Base-by-base conservation (phyloP, 2,329 filamentous ascomycete genomes). In the Botryotinia globosa region DNA sequence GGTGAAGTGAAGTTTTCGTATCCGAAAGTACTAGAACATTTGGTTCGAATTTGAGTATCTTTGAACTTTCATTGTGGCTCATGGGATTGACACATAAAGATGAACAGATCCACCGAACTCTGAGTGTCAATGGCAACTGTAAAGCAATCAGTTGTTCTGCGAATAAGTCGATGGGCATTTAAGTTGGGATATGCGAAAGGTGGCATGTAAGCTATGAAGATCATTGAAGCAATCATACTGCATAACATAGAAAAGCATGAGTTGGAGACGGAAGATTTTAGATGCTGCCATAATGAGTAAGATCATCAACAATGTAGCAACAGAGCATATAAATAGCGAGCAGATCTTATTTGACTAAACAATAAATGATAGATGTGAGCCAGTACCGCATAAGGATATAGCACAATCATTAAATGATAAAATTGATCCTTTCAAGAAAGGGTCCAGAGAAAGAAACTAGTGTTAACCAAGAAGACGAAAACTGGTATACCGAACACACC, bases 21-120 rank as follows among this genome's bases (percentile, higher is more conserved):
- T 2, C 4, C 10, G 1, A 14, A 51, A n/a, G 0, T 5, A n/a
- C 25, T 12, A 16, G 25, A n/a, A n/a, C 4, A 51, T n/a, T 9
- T 54, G 25, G 25, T n/a, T 54, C 5, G 48, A 54, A 54, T 54
- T 5, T 9, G 16, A 16, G 25, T n/a, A 54, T 54, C 25, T 7
- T n/a, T 51, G 12, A 51, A 51, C 22, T 14, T n/a, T 51, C 25
- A 1, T 16, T 16, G 16, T n/a, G 5, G 25, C 14, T 54, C 25
- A n/a, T 54, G 12, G 5, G 8, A n/a, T n/a, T n/a, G 2, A 7
- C 2, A 54, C 25, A 54, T n/a, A 3, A 16, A 54, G 14, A 54
- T 7, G 25, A n/a, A 54, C 5, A 54, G 25, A 54, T 37, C 14
- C 16, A 22, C 34, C 5, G 22, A 37, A 16, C 34, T 10, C 4